A percentile compares a stretch with the other conserved stretches of the same genome.
These are phyloP conservation scores for Cryptococcus hybrid DNA, from an alignment of 1,284 basidiomycete species.

Conservation along the genomic window DNA sequence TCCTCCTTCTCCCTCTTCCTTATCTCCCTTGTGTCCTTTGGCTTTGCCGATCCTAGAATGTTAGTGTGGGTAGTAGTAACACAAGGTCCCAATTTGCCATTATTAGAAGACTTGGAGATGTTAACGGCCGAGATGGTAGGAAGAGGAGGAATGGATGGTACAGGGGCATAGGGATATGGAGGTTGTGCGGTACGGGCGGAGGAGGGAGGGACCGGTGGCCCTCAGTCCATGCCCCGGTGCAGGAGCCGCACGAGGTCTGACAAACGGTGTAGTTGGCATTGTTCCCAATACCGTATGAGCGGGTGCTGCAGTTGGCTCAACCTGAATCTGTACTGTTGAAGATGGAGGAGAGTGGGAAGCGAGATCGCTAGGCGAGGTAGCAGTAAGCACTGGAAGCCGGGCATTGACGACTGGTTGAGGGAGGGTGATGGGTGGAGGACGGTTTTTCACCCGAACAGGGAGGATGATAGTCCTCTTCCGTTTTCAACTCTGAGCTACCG, in stretches of 20 bases:
- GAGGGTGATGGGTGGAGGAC: constrained; percentile 14
- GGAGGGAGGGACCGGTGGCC: no score
- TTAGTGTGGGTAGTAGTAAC: no score
- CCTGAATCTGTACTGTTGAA: no score
- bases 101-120: no score
- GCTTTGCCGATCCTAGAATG: no score
- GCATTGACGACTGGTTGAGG: constrained; percentile 1
- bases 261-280: constrained; percentile 21
- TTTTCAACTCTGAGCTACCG: background rate
- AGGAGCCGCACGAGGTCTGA: constrained; percentile 24
- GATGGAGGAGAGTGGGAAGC: no score
- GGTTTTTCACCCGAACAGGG: constrained; percentile 2
- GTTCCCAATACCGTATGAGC: no score
- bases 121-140: no score
- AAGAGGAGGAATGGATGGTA: background rate
- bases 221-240: background rate
- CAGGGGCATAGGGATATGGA: background rate
- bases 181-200: no score
- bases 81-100: no score
- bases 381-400: constrained; percentile 10
- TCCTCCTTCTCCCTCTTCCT: background rate
- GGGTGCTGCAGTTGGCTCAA: no score
- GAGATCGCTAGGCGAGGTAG: constrained; percentile 1
- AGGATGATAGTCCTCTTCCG: background rate
- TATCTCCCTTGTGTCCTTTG: background rate